phyloP scores from a whole-genome alignment of 2,329 filamentous ascomycete species.

The Pseudocercospora musae region DNA sequence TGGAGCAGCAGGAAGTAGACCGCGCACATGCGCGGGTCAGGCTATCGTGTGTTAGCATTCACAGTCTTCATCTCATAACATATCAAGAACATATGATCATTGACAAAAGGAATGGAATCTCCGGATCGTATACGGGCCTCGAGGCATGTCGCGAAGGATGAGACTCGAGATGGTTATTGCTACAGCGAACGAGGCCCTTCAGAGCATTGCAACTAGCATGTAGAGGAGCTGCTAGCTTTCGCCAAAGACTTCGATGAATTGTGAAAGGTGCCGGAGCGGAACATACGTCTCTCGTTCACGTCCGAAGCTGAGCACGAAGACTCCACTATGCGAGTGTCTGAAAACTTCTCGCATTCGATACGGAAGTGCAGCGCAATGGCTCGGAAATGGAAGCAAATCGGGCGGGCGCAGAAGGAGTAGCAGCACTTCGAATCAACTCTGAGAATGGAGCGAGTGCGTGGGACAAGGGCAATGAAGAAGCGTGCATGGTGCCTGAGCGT shows the following conservation, averaged over 20 bases:
- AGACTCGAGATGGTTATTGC: background rate
- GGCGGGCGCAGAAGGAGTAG: background rate
- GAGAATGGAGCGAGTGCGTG: background rate
- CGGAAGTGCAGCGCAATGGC: background rate
- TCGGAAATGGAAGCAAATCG: background rate
- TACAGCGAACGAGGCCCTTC: background rate
- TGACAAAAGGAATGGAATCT: background rate
- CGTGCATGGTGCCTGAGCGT: background rate
- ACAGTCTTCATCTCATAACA: background rate
- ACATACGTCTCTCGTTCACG: background rate
- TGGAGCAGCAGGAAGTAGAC: background rate
- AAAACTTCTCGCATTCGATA: background rate
- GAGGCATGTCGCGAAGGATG: background rate
- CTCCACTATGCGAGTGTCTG: background rate
- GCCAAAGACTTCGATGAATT: background rate
- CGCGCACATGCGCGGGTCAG: background rate
- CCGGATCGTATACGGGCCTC: background rate
- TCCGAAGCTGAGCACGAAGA: background rate
- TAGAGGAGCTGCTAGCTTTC: background rate
- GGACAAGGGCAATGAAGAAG: background rate
- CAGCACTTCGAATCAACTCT: background rate
- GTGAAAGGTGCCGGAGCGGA: background rate
- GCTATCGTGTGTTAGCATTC: background rate
- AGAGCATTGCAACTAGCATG: background rate
- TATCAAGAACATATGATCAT: background rate